A percentile compares a stretch with the other conserved stretches of the same genome.
Conservation (phyloP, 352 stramenopile species). For the Pythium biforme region DNA sequence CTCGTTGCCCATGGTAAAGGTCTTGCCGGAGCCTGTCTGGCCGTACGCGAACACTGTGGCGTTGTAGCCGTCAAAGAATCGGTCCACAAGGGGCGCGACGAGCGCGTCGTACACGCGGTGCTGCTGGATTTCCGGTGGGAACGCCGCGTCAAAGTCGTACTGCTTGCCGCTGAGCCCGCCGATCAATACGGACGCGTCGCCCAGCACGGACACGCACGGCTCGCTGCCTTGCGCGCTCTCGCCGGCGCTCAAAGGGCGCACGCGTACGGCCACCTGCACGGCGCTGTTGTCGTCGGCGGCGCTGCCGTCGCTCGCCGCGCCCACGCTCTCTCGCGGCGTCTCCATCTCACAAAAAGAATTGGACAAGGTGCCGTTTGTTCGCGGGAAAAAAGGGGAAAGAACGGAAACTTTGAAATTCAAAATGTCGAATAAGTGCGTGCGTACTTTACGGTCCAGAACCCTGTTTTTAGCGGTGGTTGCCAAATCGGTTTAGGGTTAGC, state of each 20-base stretch:
- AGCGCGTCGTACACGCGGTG: conserved; percentile 53
- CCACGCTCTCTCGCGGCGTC: background rate
- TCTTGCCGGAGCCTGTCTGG: conserved; percentile 90
- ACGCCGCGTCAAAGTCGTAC: conserved; percentile 84
- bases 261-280: conserved; percentile 57
- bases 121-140: conserved; percentile 40
- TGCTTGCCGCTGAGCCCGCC: conserved; percentile 36
- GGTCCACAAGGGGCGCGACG: conserved; percentile 60
- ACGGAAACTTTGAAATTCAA: conserved; percentile 16
- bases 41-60: conserved; percentile 94
- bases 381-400: conserved; percentile 6
- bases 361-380: background rate
- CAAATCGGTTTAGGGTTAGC: background rate
- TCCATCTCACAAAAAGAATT: conserved; percentile 12
- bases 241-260: conserved; percentile 44
- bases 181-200: conserved; percentile 28
- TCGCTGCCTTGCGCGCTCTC: conserved; percentile 44
- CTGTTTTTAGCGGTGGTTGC: background rate
- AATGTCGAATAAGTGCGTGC: conserved; percentile 9
- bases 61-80: conserved; percentile 95
- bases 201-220: conserved; percentile 30
- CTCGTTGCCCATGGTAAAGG: conserved; percentile 94
- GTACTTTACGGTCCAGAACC: conserved; percentile 5
- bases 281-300: conserved; percentile 20
- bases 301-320: background rate